Percentiles rank a stretch among this genome's conserved stretches.
Conservation (phyloP, 495 filamentous ascomycete genomes). For the Tuber magnatum region DNA sequence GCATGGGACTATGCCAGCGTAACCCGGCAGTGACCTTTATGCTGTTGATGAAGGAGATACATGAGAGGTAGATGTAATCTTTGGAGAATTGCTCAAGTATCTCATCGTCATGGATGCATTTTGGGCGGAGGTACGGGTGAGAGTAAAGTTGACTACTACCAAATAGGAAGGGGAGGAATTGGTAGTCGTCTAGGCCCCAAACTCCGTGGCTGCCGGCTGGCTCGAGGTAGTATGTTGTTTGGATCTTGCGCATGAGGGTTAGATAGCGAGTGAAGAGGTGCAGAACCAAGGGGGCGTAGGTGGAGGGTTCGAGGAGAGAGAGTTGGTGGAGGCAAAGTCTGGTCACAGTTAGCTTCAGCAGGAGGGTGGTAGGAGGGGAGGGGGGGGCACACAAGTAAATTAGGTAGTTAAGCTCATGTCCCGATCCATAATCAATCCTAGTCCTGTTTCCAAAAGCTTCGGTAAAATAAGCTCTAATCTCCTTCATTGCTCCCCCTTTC, state of each 20-base stretch:
- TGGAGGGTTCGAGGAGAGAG: slow-evolving; percentile 52
- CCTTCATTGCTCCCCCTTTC: slow-evolving; percentile 53
- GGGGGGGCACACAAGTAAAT: slow-evolving; percentile 60
- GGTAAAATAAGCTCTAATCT: slow-evolving; percentile 70
- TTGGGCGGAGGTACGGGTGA: slow-evolving; percentile 79
- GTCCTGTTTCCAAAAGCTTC: slow-evolving; percentile 77
- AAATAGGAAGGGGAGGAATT: slow-evolving; percentile 92
- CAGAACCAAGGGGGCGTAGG: slow-evolving; percentile 67
- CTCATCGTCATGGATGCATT: slow-evolving; percentile 76
- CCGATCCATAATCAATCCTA: slow-evolving; percentile 94
- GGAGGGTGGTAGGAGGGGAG: background rate
- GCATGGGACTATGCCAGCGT: slow-evolving; percentile 95
- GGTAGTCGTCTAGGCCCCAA: slow-evolving; percentile 97
- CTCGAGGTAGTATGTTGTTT: slow-evolving; percentile 88
- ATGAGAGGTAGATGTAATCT: slow-evolving; percentile 72
- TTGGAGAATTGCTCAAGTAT: slow-evolving; percentile 68
- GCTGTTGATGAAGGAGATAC: slow-evolving; percentile 87
- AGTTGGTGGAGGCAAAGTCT: slow-evolving; percentile 74
- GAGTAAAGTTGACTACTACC: slow-evolving; percentile 81
- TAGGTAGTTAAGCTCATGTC: slow-evolving; percentile 93
- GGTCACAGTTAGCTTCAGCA: background rate
- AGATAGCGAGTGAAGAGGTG: slow-evolving; percentile 76
- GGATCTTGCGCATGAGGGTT: slow-evolving; percentile 68
- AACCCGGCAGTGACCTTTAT: slow-evolving; percentile 94
- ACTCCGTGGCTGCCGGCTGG: slow-evolving; percentile 92